Percentiles rank a stretch among this genome's conserved stretches.
Evolutionary conservation across 345 rosid species (phyloP).

Genomic region (Atalantia buxifolia): DNA sequence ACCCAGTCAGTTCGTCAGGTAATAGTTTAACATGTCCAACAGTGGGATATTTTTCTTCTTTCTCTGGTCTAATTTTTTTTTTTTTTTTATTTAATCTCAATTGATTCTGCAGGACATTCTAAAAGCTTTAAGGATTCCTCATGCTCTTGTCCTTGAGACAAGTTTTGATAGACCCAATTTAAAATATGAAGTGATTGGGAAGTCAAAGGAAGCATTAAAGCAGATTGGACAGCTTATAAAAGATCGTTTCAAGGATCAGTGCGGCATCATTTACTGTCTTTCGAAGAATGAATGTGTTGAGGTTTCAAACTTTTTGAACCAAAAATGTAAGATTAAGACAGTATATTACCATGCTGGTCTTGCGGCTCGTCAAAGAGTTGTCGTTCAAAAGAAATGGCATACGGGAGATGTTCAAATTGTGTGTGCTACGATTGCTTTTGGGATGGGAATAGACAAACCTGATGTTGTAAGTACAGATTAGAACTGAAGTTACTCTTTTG

Average conservation of each 20-base stretch:
- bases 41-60: background rate
- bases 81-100: background rate
- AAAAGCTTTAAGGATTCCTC: conserved; percentile 68
- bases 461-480: conserved; percentile 70
- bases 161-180: conserved; percentile 94
- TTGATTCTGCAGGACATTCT: conserved; percentile 66
- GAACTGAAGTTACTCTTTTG: conserved; percentile 2
- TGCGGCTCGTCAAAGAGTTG: conserved; percentile 65
- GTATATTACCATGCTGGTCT: conserved; percentile 82
- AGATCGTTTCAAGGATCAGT: conserved; percentile 64
- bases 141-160: conserved; percentile 74
- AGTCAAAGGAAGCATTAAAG: conserved; percentile 71
- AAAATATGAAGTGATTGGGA: conserved; percentile 76
- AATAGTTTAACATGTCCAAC: background rate
- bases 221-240: conserved; percentile 73
- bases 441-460: conserved; percentile 98
- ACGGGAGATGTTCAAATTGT: conserved; percentile 74
- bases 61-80: background rate
- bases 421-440: conserved; percentile 92
- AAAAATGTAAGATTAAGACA: conserved; percentile 69
- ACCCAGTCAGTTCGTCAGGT: conserved; percentile 77
- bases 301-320: conserved; percentile 67
- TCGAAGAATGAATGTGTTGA: conserved; percentile 84
- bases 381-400: conserved; percentile 84
- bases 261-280: conserved; percentile 85